Percentiles rank a stretch among this genome's conserved stretches.
phyloP scores from a whole-genome alignment of 148 eudicot species.

The Cornus kousa region DNA sequence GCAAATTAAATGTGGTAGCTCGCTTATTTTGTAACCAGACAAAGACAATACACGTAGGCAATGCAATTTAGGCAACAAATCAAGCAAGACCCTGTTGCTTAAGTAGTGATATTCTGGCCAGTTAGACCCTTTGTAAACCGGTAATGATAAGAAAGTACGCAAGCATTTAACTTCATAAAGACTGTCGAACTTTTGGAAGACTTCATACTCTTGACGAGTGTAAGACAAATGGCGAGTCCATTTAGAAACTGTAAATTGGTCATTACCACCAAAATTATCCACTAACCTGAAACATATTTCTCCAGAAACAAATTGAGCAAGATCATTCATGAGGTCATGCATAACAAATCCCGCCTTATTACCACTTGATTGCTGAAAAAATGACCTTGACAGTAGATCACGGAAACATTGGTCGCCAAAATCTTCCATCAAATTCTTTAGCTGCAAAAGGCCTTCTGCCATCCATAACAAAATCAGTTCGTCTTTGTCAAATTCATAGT shows the following conservation, averaged over 20 bases:
- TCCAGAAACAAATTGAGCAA: conserved; percentile 1
- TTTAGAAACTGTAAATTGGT: neutral
- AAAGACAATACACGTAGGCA: neutral
- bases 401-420: neutral
- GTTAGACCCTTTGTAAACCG: too few relatives aligned
- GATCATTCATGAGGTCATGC: neutral
- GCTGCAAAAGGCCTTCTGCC: conserved; percentile 3
- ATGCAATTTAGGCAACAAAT: neutral
- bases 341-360: neutral
- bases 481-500: neutral
- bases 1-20: neutral
- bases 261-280: neutral
- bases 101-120: too few relatives aligned
- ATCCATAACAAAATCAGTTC: neutral
- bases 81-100: too few relatives aligned
- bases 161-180: too few relatives aligned
- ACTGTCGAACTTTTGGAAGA: neutral
- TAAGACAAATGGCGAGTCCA: neutral
- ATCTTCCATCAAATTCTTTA: neutral
- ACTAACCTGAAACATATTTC: neutral
- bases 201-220: neutral
- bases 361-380: neutral
- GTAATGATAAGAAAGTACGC: too few relatives aligned
- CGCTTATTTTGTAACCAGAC: neutral
- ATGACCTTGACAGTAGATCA: neutral